These are phyloP conservation scores for Thermoascus crustaceus DNA, from an alignment of 2,329 filamentous ascomycete genomes.

Conservation along the genomic window DNA sequence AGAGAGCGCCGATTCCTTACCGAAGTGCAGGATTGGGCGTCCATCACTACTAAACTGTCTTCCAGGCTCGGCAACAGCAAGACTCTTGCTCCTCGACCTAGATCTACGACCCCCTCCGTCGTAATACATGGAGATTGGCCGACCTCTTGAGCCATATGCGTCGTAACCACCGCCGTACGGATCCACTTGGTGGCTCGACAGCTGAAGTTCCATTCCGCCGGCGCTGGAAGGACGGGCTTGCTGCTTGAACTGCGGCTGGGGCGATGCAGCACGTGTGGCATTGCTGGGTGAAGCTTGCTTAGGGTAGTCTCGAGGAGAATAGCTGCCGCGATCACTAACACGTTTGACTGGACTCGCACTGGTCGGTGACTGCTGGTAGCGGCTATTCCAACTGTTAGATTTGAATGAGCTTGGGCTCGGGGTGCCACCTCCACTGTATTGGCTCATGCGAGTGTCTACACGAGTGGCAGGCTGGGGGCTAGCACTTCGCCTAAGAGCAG, in stretches of 20 bases:
- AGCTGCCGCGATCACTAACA: constrained; percentile 30
- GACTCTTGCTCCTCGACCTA: constrained; percentile 66
- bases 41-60: constrained; percentile 78
- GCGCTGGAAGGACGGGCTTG: constrained; percentile 43
- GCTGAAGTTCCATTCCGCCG: constrained; percentile 58
- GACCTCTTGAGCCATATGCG: constrained; percentile 27
- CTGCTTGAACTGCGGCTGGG: constrained; percentile 44
- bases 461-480: constrained; percentile 26
- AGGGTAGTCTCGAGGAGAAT: constrained; percentile 37
- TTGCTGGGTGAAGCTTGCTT: constrained; percentile 30
- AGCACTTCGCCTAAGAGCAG: constrained; percentile 29
- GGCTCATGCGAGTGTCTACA: constrained; percentile 27
- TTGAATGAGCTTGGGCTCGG: constrained; percentile 39
- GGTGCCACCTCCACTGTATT: constrained; percentile 35
- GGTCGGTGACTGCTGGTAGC: constrained; percentile 31
- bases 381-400: constrained; percentile 33
- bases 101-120: constrained; percentile 42
- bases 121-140: constrained; percentile 44
- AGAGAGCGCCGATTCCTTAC: constrained; percentile 50
- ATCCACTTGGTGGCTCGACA: constrained; percentile 49
- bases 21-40: constrained; percentile 81
- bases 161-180: constrained; percentile 42
- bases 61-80: constrained; percentile 62
- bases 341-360: constrained; percentile 23
- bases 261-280: constrained; percentile 41